Base-by-base conservation (phyloP, 1,139 yeast species). In the Lizanozyma gosingica region DNA sequence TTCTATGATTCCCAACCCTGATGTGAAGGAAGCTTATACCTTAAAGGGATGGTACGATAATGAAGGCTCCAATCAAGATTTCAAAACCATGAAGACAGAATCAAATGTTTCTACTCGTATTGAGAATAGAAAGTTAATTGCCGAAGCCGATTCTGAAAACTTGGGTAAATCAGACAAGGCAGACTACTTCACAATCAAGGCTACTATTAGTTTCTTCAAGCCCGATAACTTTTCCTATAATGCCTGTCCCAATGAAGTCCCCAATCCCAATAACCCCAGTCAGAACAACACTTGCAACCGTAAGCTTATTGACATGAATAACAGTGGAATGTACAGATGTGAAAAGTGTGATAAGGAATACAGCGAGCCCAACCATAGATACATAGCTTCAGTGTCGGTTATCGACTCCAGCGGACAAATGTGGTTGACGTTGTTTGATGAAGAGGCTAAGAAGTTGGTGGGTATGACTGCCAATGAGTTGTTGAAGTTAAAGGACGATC, bases 41-140 rank as follows among this genome's bases (percentile, higher is more conserved):
- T 73, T 94, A 50, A 86, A 87, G 60, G 97, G 98, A 3, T 94
- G 99, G 99, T 94, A 80, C 55, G 95, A 87, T 54, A 76, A 81
- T 39, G 79, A 77, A 50, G 97, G 96, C 39, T 70, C 71, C 36
- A 65, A 68, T 44, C 80, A 77, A 46, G 64, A 60, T 35, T 87
- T 83, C 65, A 76, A 78, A 51, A 65, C 79, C n/a, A 62, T 84
- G 57, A 80, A 77, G 54, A 47, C 52, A 2, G 76, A 71, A 43
- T 40, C 58, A 3, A 55, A 70, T 16, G 59, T 61, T 38, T 50
- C 52, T 29, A 53, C 60, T 17, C 52, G 52, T 37, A 55, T 62
- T 37, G 59, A 39, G 51, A 67, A 75, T 39, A 78, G 94, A 53
- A 81, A 80, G 52, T 68, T 85, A 2, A 78, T 90, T 47, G 67